Conservation (phyloP, 1,139 yeast genomes). For the Kazachstania sp. region DNA sequence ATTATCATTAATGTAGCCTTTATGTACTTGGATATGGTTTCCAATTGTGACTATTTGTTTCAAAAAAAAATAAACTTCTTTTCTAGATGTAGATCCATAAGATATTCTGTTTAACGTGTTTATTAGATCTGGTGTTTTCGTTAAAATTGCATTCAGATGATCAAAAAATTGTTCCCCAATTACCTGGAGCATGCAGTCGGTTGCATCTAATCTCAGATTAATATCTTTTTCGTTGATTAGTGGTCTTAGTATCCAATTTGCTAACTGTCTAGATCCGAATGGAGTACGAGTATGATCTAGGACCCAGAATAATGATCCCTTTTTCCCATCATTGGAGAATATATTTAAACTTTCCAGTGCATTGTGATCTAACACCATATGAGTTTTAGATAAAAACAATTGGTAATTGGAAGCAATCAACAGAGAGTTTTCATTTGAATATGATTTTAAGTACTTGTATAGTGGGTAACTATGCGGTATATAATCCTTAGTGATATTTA, state of each 20-base stretch:
- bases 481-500: conserved; percentile 5
- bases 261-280: conserved; percentile 61
- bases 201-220: conserved; percentile 52
- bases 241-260: conserved; percentile 71
- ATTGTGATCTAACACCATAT: conserved; percentile 62
- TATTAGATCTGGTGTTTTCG: conserved; percentile 56
- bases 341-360: conserved; percentile 67
- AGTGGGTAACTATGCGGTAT: conserved; percentile 35
- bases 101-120: conserved; percentile 58
- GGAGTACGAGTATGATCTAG: conserved; percentile 72
- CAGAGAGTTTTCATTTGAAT: conserved; percentile 51
- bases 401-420: conserved; percentile 42
- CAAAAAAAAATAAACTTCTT: conserved; percentile 57
- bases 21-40: conserved; percentile 28
- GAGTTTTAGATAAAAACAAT: conserved; percentile 43
- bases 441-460: conserved; percentile 50
- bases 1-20: conserved; percentile 20
- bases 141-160: conserved; percentile 39
- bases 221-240: conserved; percentile 36
- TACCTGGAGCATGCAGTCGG: conserved; percentile 45
- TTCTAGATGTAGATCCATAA: conserved; percentile 55
- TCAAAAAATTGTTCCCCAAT: conserved; percentile 46
- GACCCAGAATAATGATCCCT: conserved; percentile 72
- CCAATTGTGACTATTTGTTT: conserved; percentile 38
- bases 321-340: conserved; percentile 48